Base-by-base conservation (phyloP, 2,329 filamentous ascomycete genomes). In the Chaetomiaceae sp. region DNA sequence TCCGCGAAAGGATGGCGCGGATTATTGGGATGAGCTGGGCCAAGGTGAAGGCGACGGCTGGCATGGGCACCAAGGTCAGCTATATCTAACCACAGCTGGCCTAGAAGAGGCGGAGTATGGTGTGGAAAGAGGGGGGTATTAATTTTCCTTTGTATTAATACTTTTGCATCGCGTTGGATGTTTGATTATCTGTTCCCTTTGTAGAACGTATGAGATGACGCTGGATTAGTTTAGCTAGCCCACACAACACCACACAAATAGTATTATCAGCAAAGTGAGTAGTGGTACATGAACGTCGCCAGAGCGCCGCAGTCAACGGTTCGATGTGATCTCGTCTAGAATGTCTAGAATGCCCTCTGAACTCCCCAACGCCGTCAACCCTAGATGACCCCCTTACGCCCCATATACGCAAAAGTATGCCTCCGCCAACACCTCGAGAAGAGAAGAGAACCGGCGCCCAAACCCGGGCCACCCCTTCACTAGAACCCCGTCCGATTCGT, bases 1-100 rank as follows among this genome's bases (percentile, higher is more conserved):
- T 95, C 13, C 81, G 91, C 36, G 84, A 95, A 60, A 80, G 87
- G 59, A 69, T 96, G 32, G 79, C 84, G 66, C 78, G 84, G 51
- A 74, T 90, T 33, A 66, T 95, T 38, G 80, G 79, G 34, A 75
- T 79, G 25, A 84, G 83, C 9, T 95, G 90, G 90, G 80, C 81
- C 50, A 96, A 95, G 73, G 74, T 96, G 36, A 84, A 81, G 67
- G 79, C 84, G 41, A 97, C 94, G 0, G 85, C 92, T 4, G 91
- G 91, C 1, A 97, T 97, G 92, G 94, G 92, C 2, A 88, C 95
- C 58, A 97, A 96, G 74, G 91, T 97, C 65, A 95, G 88, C 68
- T 97, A 97, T 73, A 95, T 99, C 55, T 97, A 71, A 40, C 14
- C 32, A 32, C 37, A 14, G 25, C 21, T 40, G 51, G 43, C 25